These are phyloP conservation scores for Ceratocystis papillata DNA, from an alignment of 2,329 filamentous ascomycete genomes.

Conservation along the genomic window DNA sequence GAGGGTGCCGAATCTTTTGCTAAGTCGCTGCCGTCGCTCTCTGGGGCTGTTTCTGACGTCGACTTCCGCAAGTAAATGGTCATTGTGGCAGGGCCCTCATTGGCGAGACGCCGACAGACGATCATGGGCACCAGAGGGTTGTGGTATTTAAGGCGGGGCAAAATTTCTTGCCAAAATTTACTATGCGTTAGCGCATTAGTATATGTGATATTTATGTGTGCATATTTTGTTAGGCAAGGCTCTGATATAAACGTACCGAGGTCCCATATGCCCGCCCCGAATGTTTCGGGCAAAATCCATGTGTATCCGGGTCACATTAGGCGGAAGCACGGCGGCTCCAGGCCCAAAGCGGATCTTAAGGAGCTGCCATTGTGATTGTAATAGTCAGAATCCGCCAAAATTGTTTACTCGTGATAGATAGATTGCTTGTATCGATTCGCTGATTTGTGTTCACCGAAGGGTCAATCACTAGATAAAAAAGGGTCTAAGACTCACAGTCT, in stretches of 20 bases:
- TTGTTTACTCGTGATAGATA: background rate
- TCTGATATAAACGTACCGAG: conserved; percentile 44
- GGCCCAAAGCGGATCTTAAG: conserved; percentile 67
- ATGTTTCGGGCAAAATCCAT: conserved; percentile 56
- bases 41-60: conserved; percentile 26
- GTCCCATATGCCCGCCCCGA: conserved; percentile 58
- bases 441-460: background rate
- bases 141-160: conserved; percentile 85
- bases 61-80: conserved; percentile 51
- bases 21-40: background rate
- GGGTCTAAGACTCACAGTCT: background rate
- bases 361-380: conserved; percentile 41
- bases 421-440: background rate
- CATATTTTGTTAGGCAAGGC: conserved; percentile 25
- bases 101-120: conserved; percentile 55
- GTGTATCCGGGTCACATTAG: conserved; percentile 63
- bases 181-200: conserved; percentile 36
- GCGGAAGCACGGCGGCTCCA: conserved; percentile 70
- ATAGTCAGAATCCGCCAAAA: conserved; percentile 16
- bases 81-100: conserved; percentile 48
- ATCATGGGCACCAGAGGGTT: conserved; percentile 80
- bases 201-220: conserved; percentile 24
- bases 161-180: conserved; percentile 76
- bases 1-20: conserved; percentile 30
- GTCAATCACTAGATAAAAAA: too few relatives aligned